phyloP scores from a whole-genome alignment of 164 flowering plant genomes.

The Macadamia tetraphylla region DNA sequence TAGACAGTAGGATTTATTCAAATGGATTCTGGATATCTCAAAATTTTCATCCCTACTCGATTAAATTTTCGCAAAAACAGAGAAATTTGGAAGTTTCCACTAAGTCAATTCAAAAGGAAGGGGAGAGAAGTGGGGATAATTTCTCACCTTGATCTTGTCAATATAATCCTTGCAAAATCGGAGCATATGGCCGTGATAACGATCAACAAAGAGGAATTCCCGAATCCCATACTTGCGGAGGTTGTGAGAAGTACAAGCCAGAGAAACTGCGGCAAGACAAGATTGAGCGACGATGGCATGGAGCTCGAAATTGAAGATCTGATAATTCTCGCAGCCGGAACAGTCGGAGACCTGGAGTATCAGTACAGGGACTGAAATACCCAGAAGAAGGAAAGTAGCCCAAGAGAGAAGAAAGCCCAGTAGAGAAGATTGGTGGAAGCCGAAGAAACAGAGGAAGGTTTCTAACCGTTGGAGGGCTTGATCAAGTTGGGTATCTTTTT shows the following conservation, averaged over 20 bases:
- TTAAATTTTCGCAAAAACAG: no score
- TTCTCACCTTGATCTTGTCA: constrained; percentile 52
- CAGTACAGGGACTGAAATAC: constrained; percentile 46
- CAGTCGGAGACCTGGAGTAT: constrained; percentile 40
- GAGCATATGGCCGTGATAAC: constrained; percentile 38
- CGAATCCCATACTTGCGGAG: constrained; percentile 66
- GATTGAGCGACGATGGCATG: constrained; percentile 60
- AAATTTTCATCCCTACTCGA: no score
- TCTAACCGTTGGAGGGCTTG: constrained; percentile 41
- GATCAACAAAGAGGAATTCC: constrained; percentile 80
- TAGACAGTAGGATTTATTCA: no score
- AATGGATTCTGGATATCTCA: no score
- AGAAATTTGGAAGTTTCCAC: no score
- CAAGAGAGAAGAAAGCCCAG: constrained; percentile 42
- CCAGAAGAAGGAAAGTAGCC: constrained; percentile 42
- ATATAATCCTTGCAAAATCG: constrained; percentile 45
- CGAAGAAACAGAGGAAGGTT: constrained; percentile 42
- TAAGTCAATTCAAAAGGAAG: no score
- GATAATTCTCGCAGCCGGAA: constrained; percentile 42
- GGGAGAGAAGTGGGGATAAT: not conserved
- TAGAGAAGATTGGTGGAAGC: constrained; percentile 49
- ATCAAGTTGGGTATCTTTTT: constrained; percentile 19
- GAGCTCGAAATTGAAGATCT: constrained; percentile 60
- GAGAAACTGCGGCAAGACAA: constrained; percentile 58
- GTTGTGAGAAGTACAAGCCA: constrained; percentile 66